Evolutionary conservation across 352 stramenopile species (phyloP).

Genomic region (Globisporangium polare): DNA sequence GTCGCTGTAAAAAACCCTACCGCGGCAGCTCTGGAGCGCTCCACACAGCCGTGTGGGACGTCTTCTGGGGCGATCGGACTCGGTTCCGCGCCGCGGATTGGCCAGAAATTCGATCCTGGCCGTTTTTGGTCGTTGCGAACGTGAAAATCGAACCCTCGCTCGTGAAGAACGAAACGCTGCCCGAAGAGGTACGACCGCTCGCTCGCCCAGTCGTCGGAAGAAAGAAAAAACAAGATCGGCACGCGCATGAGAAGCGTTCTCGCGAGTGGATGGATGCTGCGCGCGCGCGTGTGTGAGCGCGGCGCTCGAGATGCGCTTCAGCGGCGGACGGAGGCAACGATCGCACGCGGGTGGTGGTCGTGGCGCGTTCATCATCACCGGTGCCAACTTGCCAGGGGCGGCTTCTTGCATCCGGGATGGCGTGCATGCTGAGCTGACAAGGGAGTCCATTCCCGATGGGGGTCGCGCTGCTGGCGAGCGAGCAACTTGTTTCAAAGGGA

Average conservation of each 20-base stretch:
- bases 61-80: background rate
- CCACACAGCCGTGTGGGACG: background rate
- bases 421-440: too few relatives aligned
- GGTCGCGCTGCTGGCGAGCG: too few relatives aligned
- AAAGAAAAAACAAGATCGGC: background rate
- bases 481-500: too few relatives aligned
- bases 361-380: too few relatives aligned
- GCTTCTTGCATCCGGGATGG: too few relatives aligned
- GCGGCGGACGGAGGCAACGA: too few relatives aligned
- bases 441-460: too few relatives aligned
- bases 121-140: constrained; percentile 7
- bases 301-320: background rate
- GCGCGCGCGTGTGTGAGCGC: background rate
- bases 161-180: background rate
- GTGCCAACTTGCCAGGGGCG: too few relatives aligned
- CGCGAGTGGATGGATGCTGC: background rate
- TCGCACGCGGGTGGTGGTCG: too few relatives aligned
- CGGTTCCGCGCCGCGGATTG: background rate
- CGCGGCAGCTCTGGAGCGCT: background rate
- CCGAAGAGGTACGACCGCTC: constrained; percentile 1
- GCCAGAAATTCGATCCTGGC: background rate
- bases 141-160: constrained; percentile 3
- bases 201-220: background rate
- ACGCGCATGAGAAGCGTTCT: background rate
- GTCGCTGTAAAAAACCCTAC: background rate